Evolutionary conservation across 768 basidiomycete species (phyloP), one percentile per base, ranked within the genome.

Genomic region (Hysterangium stoloniferum): DNA sequence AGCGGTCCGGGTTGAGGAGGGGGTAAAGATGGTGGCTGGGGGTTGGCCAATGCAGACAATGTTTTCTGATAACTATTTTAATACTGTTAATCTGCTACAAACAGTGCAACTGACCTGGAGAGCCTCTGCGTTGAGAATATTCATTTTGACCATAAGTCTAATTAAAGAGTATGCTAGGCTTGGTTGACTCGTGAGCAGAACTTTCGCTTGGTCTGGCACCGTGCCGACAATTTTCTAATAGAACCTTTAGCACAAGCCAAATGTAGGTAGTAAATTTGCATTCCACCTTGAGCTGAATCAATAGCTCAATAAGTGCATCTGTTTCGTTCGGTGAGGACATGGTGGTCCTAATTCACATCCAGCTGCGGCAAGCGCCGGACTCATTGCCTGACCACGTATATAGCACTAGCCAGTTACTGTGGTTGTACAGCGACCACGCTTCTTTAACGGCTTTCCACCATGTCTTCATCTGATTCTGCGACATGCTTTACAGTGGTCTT

Each of bases 401-500:
- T 9, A 48, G 33, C 17, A 15, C 34, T 48, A 12, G 7, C 12
- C 34, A 35, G n/a, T n/a, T n/a, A n/a, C n/a, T n/a, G n/a, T n/a
- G 12, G 35, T 36, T 40, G 15, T 12, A 15, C 47, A 24, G 22
- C 34, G 22, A 27, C 12, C 35, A 48, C 15, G 12, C 34, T 6
- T 27, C n/a, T 22, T 36, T 11, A 22, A 12, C 15, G 24, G 34
- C 47, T 37, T 27, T 9, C 33, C 6, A 29, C 36, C 32, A 69
- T 69, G 68, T 59, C 69, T 32, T n/a, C n/a, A n/a, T 63, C 62
- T 28, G 57, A 75, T 56, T 86, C 88, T 57, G 64, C 78, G 47
- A 68, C 79, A 61, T 90, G 86, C 62, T 86, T 89, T 63, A 91
- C 88, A 7, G 69, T 90, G 55, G 77, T 91, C 41, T 80, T 78